These are phyloP conservation scores for Benincasa hispida DNA, from an alignment of 306 rosid genomes.

Conservation along the genomic window DNA sequence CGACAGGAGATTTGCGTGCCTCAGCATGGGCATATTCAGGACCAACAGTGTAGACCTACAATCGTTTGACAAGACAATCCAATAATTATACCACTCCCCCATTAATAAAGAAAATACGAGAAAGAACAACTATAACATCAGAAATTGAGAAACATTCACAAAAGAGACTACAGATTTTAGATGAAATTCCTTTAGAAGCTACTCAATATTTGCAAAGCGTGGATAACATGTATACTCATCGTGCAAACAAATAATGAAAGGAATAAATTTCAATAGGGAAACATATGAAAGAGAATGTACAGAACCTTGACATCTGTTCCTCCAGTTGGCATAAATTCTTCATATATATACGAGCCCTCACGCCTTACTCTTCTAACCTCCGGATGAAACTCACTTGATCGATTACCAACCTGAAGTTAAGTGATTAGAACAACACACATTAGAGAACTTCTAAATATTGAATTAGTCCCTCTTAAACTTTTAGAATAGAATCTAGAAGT, in stretches of 20 bases:
- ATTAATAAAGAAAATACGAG: background rate
- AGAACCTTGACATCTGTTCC: constrained; percentile 99
- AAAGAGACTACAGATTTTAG: background rate
- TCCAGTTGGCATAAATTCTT: constrained; percentile 97
- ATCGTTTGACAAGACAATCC: constrained; percentile 18
- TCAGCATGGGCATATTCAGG: constrained; percentile 99
- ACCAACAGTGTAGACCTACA: constrained; percentile 93
- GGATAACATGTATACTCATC: background rate
- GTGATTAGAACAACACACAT: constrained; percentile 6
- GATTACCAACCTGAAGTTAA: constrained; percentile 75
- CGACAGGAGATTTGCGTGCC: constrained; percentile 99
- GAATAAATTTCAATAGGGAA: constrained; percentile 4
- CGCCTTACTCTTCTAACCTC: constrained; percentile 96
- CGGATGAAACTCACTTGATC: constrained; percentile 94
- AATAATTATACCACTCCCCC: background rate
- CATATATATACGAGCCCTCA: constrained; percentile 93
- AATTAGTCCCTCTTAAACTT: background rate
- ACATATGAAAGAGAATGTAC: constrained; percentile 16
- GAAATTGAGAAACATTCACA: background rate
- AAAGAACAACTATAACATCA: background rate
- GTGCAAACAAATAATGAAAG: background rate
- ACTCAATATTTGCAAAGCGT: background rate
- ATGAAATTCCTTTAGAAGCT: background rate
- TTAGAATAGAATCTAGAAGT: constrained; percentile 3
- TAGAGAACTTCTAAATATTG: constrained; percentile 9